Base-by-base conservation (phyloP, 2,329 filamentous ascomycete species). In the Cladosporium sp. region DNA sequence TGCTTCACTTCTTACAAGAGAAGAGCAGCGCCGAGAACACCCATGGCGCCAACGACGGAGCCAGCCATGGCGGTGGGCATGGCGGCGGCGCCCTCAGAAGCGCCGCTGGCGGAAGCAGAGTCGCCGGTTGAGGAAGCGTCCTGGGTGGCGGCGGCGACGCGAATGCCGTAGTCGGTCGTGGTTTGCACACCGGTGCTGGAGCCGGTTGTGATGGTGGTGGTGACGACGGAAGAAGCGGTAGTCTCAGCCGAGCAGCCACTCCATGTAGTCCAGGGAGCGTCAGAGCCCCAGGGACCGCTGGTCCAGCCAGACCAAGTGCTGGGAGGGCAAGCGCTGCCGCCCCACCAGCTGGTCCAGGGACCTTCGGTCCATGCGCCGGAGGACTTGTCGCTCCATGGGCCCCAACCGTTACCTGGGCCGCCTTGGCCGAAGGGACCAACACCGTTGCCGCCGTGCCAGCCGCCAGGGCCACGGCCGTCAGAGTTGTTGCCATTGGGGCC, bases 331-430 rank as follows among this genome's bases (percentile, higher is more conserved):
- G 57, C 64, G 34, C 53, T 50, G 27, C 59, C 61, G 13, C 65
- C 65, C 66, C 66, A 68, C 66, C 66, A 68, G 20, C 50, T 56
- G 11, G 66, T 68, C 66, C 66, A 68, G 1, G 65, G 59, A 8
- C 65, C 66, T 6, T 51, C 47, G 3, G 64, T 66, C 62, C 64
- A 67, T 8, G 56, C 51, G 22, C 64, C 60, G 20, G 44, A 56
- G 20, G 45, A 50, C 32, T 43, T 15, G 32, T 53, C 58, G 4
- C 55, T 57, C 65, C 65, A 67, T 9, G 63, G 60, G 19, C 65
- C 65, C 63, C 64, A 67, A 15, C 65, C 64, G 24, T 56, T 57
- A 48, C 54, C 53, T 17, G 54, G 39, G 19, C 43, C 54, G 43
- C 38, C 38, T 22, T 12, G 15, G 11, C 57, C 56, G 43, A 57